Evolutionary conservation across 371 early-diverging fungal species (phyloP), one percentile per base, ranked within the genome.

Genomic region (Mucor mucedo): DNA sequence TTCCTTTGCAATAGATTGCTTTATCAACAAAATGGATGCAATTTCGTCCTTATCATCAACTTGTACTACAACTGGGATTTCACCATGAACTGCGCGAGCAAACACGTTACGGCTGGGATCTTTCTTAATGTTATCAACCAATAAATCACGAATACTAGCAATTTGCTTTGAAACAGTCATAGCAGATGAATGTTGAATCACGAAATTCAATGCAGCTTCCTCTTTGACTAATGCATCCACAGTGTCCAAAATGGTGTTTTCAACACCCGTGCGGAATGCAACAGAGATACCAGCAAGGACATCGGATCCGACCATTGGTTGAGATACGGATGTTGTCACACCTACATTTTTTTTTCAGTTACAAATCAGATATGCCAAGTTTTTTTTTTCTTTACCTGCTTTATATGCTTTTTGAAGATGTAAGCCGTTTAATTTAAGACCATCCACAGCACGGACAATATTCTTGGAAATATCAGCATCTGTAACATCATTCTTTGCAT

Each of bases 21-120:
- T 88, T 55, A 93, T 73, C 33, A 71, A 69, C 29, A 90, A 66
- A 30, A 92, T 60, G 33, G 68, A 68, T 14, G 86, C 78, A 44
- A 91, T 91, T 65, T 91, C 90, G 71, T 89, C 90, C 63, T 88
- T 87, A 65, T 87, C 85, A 38, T 91, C 68, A 13, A 83, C 82
- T 56, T 88, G 75, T 2, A 87, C 72, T 1, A 89, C 84, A 5
- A 92, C 77, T 11, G 91, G 92, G 2, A 91, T 62, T 45, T 80
- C 62, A 28, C 93, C 92, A n/a, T 68, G 72, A 2, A 84, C 80
- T 35, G 85, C 90, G 30, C 75, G 74, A 1, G 64, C 70, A 67
- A 84, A 73, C 38, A 80, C 71, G 60, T 76, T 67, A n/a, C 45
- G 45, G 1, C n/a, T 16, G 2, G 65, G 48, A 33, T 77, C 63